A percentile compares a stretch with the other conserved stretches of the same genome.
These are phyloP conservation scores for Pseudopithomyces chartarum DNA, from an alignment of 2,329 filamentous ascomycete species.

Conservation along the genomic window DNA sequence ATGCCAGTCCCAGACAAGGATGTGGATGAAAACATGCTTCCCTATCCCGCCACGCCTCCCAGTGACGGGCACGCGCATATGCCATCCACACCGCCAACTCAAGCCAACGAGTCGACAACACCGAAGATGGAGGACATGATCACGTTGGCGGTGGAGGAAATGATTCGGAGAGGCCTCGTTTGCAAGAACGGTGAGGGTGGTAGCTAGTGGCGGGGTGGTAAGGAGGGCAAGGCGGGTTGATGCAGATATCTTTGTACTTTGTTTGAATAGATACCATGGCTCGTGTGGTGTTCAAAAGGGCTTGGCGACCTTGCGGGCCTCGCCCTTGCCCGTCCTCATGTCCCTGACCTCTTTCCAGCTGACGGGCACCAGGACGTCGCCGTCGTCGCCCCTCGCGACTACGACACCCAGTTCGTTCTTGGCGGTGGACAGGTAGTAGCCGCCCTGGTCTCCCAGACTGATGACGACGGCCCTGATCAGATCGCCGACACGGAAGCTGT, in stretches of 20 bases:
- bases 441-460: constrained; percentile 88
- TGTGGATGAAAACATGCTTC: neutral
- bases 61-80: neutral
- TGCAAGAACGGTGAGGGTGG: neutral
- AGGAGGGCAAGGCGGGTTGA: too few relatives aligned
- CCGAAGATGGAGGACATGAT: too few relatives aligned
- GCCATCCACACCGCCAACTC: too few relatives aligned
- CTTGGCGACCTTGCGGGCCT: constrained; percentile 91
- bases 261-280: too few relatives aligned
- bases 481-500: constrained; percentile 91
- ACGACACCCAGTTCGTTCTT: constrained; percentile 92
- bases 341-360: constrained; percentile 96
- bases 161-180: neutral
- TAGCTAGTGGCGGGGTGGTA: neutral
- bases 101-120: too few relatives aligned
- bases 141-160: neutral
- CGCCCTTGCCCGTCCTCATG: constrained; percentile 74
- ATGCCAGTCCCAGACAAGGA: neutral
- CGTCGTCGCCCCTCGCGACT: constrained; percentile 85
- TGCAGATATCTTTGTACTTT: neutral
- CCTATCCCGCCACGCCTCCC: neutral
- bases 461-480: constrained; percentile 88
- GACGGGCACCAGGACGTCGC: constrained; percentile 89
- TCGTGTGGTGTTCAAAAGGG: constrained; percentile 65
- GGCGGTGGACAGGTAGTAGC: constrained; percentile 93